A percentile compares a stretch with the other conserved stretches of the same genome.
These are phyloP conservation scores for Penicillium sumatraense DNA, from an alignment of 2,329 filamentous ascomycete species.

Conservation along the genomic window DNA sequence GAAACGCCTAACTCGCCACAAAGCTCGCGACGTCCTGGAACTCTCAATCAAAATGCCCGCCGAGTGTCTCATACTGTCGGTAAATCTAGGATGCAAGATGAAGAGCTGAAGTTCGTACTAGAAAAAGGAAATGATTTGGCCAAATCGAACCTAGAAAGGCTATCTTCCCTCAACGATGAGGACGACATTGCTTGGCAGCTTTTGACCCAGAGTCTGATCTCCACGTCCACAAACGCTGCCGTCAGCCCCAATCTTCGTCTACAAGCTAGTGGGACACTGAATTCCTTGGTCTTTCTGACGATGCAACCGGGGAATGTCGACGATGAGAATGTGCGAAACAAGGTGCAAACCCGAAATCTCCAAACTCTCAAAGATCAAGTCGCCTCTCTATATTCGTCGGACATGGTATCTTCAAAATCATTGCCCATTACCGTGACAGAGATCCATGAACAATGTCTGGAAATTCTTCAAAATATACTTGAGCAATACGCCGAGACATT, in stretches of 20 bases:
- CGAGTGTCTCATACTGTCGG: slow-evolving; percentile 47
- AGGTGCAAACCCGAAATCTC: slow-evolving; percentile 74
- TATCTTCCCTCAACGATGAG: slow-evolving; percentile 67
- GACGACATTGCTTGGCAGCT: slow-evolving; percentile 76
- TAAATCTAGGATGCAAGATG: slow-evolving; percentile 47
- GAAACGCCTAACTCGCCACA: slow-evolving; percentile 40
- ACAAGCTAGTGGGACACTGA: slow-evolving; percentile 67
- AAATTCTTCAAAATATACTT: slow-evolving; percentile 78
- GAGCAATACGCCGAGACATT: slow-evolving; percentile 88
- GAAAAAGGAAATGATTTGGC: slow-evolving; percentile 75
- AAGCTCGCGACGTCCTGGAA: slow-evolving; percentile 29
- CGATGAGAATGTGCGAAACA: slow-evolving; percentile 55
- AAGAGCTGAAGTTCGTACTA: slow-evolving; percentile 61
- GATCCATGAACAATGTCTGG: slow-evolving; percentile 78
- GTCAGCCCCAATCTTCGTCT: slow-evolving; percentile 46
- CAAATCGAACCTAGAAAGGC: slow-evolving; percentile 73
- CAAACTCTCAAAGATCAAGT: slow-evolving; percentile 68
- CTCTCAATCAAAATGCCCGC: slow-evolving; percentile 42
- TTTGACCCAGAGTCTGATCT: slow-evolving; percentile 61
- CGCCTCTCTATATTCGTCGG: slow-evolving; percentile 59
- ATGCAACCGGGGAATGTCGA: slow-evolving; percentile 45
- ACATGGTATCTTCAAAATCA: slow-evolving; percentile 60
- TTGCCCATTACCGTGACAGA: slow-evolving; percentile 71
- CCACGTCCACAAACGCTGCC: slow-evolving; percentile 46
- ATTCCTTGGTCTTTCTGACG: slow-evolving; percentile 47